phyloP scores from a whole-genome alignment of 1,139 yeast species.

The Yarrowia galli region DNA sequence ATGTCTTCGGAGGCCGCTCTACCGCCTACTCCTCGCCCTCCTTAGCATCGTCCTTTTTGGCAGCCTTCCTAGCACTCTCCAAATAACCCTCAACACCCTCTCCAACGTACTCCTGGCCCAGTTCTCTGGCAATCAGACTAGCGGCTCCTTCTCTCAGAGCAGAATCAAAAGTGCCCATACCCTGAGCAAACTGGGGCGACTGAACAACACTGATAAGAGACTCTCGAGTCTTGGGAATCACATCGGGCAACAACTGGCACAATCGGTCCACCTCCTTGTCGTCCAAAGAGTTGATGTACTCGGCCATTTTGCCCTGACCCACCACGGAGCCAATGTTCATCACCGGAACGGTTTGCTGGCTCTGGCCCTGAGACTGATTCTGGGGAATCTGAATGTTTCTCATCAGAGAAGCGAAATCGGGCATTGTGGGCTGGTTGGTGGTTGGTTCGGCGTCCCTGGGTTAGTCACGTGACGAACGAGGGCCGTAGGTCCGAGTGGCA shows the following conservation, averaged over 20 bases:
- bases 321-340: constrained; percentile 55
- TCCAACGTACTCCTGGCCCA: constrained; percentile 61
- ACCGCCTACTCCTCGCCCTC: neutral
- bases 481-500: too few species aligned
- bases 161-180: constrained; percentile 56
- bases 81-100: constrained; percentile 67
- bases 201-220: constrained; percentile 58
- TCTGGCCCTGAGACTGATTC: constrained; percentile 3
- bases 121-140: constrained; percentile 59
- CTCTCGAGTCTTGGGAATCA: constrained; percentile 54
- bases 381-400: constrained; percentile 23
- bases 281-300: constrained; percentile 54
- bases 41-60: constrained; percentile 43
- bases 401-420: constrained; percentile 16
- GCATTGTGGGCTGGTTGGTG: neutral
- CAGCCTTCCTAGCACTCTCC: constrained; percentile 54
- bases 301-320: constrained; percentile 53
- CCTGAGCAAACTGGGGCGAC: constrained; percentile 63
- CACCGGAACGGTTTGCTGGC: constrained; percentile 43
- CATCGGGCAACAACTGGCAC: constrained; percentile 57
- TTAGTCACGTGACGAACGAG: neutral
- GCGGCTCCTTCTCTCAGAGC: constrained; percentile 60
- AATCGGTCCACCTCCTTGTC: constrained; percentile 54
- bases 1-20: too few species aligned
- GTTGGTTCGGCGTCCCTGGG: constrained; percentile 6